phyloP scores from a whole-genome alignment of 768 basidiomycete species.

The Mycena pura region DNA sequence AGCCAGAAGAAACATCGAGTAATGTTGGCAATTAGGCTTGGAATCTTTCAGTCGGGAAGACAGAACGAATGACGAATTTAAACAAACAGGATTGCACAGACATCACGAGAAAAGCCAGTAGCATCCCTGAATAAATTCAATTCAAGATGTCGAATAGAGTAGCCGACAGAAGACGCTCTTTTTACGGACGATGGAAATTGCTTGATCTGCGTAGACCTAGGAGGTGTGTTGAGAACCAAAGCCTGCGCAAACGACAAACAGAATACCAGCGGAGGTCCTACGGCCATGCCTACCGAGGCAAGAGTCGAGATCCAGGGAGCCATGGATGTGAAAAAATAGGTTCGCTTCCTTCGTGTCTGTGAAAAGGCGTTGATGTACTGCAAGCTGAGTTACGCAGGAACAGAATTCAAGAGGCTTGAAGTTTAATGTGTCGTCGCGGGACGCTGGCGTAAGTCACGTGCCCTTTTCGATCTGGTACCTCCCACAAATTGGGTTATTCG shows the following conservation, averaged over 20 bases:
- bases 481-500: no score
- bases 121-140: constrained; percentile 61
- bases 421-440: no score
- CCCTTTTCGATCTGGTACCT: no score
- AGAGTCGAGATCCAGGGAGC: constrained; percentile 71
- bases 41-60: constrained; percentile 2
- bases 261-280: constrained; percentile 76
- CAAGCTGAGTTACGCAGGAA: no score
- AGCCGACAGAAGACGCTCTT: constrained; percentile 50
- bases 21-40: constrained; percentile 81
- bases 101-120: constrained; percentile 85
- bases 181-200: constrained; percentile 80
- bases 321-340: constrained; percentile 6
- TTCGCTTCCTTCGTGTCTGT: background rate
- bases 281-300: constrained; percentile 82
- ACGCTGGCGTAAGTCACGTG: no score
- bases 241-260: background rate
- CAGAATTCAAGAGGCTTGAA: background rate
- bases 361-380: no score
- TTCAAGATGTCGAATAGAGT: background rate
- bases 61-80: background rate
- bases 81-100: constrained; percentile 81
- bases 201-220: constrained; percentile 85
- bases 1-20: constrained; percentile 93
- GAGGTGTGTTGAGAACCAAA: background rate